Base-by-base conservation (phyloP, 139 green algal species). In the Chlamydomonas applanata region DNA sequence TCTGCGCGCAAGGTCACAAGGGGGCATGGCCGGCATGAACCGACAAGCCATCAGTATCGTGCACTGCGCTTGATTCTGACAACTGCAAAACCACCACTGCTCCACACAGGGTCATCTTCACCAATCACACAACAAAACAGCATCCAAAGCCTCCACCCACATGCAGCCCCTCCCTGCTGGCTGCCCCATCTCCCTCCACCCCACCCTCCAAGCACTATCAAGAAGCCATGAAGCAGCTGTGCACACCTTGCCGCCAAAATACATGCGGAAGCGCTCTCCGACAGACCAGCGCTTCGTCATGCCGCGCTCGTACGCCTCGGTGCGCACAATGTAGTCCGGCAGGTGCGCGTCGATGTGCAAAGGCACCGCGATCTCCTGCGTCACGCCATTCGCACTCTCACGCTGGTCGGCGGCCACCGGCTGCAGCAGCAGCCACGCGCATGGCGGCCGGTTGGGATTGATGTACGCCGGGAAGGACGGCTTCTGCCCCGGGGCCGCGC, bases 221-320 rank as follows among this genome's bases (percentile, higher is more conserved):
- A 3, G 17, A 19, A 9, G n/a, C 11, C 59, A 66, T 30, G 17
- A 24, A 66, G n/a, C 7, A 27, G 22, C 45, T 20, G 19, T 11
- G 35, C 68, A 77, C 67, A 82, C 73, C 74, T 88, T 89, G 44
- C 85, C 89, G 46, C 83, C 88, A 69, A 93, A 87, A 81, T 91
- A 93, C 86, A 93, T 93, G 54, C 85, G 88, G 81, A 94, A 95
- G 70, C 83, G 79, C 67, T 93, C 87, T 3, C 83, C 86, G 1
- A 79, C 56, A 64, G 81, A 66, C 91, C 91, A 97, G 27, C 61
- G 59, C 53, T 86, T 87, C 25, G 77, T 54, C 66, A 71, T n/a
- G n/a, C 57, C 60, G 64, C 76, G 60, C 30, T 86, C 83, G 74
- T 88, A 95, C 2, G 67, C 25, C 2, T 71, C 54, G 0, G 64